phyloP scores from a whole-genome alignment of 2,329 filamentous ascomycete genomes.

The Trichoderma semiorbis region DNA sequence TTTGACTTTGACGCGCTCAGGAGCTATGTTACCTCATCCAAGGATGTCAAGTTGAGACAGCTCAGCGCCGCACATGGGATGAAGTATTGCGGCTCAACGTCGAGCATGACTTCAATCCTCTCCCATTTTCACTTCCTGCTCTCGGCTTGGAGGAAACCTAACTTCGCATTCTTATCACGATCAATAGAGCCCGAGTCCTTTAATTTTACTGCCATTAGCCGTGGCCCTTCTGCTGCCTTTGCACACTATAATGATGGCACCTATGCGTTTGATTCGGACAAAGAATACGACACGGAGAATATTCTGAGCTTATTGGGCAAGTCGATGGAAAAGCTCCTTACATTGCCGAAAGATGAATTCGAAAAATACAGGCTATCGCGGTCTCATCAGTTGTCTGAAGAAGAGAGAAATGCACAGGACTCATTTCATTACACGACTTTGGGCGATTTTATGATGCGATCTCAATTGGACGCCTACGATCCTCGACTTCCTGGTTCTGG shows the following conservation, averaged over 20 bases:
- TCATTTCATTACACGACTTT: constrained; percentile 84
- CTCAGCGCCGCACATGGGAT: constrained; percentile 64
- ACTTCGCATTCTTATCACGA: constrained; percentile 62
- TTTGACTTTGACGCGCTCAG: constrained; percentile 89
- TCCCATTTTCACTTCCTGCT: constrained; percentile 91
- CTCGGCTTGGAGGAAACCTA: constrained; percentile 75
- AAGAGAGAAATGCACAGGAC: constrained; percentile 69
- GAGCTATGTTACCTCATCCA: constrained; percentile 86
- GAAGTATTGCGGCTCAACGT: constrained; percentile 92
- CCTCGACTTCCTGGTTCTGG: constrained; percentile 81
- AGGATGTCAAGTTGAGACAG: constrained; percentile 67
- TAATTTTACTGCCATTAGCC: constrained; percentile 69
- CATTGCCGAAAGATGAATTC: constrained; percentile 75
- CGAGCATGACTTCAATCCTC: constrained; percentile 86
- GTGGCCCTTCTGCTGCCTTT: constrained; percentile 75
- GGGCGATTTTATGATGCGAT: constrained; percentile 88
- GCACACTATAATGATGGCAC: constrained; percentile 76
- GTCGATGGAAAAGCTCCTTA: constrained; percentile 94
- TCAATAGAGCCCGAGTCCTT: constrained; percentile 59
- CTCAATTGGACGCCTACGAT: constrained; percentile 90
- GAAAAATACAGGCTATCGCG: constrained; percentile 74
- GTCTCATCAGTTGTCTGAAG: constrained; percentile 65
- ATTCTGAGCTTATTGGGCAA: constrained; percentile 90
- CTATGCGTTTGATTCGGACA: constrained; percentile 95
- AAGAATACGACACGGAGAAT: constrained; percentile 80